Conservation (phyloP, 2,329 filamentous ascomycete genomes). For the Botrytis hyacinthi region DNA sequence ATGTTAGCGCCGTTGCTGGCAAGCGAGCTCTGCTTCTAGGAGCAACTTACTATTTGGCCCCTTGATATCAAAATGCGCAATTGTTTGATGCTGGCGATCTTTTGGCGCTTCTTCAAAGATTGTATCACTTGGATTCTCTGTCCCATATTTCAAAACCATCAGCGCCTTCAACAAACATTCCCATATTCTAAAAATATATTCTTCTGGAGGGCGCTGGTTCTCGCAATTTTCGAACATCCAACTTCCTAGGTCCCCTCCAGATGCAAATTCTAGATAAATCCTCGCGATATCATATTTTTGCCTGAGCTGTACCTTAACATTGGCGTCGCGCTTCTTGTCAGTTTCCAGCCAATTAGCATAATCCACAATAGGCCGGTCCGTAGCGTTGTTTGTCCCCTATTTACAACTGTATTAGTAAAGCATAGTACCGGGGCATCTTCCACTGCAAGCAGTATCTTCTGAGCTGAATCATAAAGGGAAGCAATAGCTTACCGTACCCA, state of each 20-base stretch:
- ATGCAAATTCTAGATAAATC: conserved; percentile 16
- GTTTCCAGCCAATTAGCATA: too few species aligned
- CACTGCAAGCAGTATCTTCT: neutral
- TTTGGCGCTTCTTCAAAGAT: neutral
- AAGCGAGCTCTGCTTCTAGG: neutral
- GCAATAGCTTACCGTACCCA: neutral
- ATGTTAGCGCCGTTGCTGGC: neutral
- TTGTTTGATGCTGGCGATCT: neutral
- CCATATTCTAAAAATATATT: conserved; percentile 11
- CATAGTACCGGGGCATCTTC: too few species aligned
- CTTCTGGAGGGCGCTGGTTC: neutral
- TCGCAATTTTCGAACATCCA: neutral
- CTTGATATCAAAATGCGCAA: conserved; percentile 14
- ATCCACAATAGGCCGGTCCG: neutral
- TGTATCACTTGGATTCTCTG: neutral
- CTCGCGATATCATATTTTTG: neutral
- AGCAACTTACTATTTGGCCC: neutral
- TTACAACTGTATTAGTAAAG: neutral
- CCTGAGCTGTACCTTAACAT: neutral
- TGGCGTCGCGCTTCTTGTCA: neutral
- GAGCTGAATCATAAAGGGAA: neutral
- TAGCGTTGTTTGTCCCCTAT: neutral
- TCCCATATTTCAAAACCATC: conserved; percentile 8
- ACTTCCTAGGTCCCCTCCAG: neutral
- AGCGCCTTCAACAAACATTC: conserved; percentile 15